Base-by-base conservation (phyloP, 1,139 yeast species). In the Dujonia santamariae region DNA sequence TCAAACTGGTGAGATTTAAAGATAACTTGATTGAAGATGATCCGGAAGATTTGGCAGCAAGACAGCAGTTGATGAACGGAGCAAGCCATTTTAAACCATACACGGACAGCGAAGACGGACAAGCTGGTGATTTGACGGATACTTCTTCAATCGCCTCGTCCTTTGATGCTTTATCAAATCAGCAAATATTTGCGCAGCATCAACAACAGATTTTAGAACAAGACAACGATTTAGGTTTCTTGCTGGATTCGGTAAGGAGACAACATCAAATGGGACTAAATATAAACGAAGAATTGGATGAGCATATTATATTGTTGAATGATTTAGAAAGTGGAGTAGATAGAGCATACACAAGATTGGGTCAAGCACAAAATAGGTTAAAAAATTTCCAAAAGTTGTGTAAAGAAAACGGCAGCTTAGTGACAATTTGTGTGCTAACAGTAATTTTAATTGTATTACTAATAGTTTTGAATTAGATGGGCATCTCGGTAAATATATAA, bases 301-400 rank as follows among this genome's bases (percentile, higher is more conserved):
- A 77, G 26, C 96, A 86, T 42, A 56, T 83, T 47, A 81, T 81
- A 19, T 48, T 85, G 26, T 61, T 86, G 38, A 78, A 78, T 45
- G 95, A 85, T 47, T 66, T 86, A 32, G 95, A 86, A 47, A 60
- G 61, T 23, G 80, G 84, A 14, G 75, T 84, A 11, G 88, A 80
- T 42, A 48, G 62, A 21, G 71, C 85, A 5, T 71, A 70, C 22
- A 49, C 58, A 31, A 61, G 82, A 33, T 54, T 86, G 27, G 61
- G 63, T 25, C 61, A 68, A 6, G 92, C 95, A 1, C 66, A 70
- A 22, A 58, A 62, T 37, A 67, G 81, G 30, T 63, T 86, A 36
- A 66, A 59, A 24, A 63, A 59, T 28, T 83, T 85, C 48, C 67
- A 81, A 34, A 61, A 68, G 12, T 72, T 66, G 46, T 75, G 81